Percentiles rank a stretch among this genome's conserved stretches.
These are phyloP conservation scores for Penicillium herquei DNA, from an alignment of 495 filamentous ascomycete genomes.

Conservation along the genomic window DNA sequence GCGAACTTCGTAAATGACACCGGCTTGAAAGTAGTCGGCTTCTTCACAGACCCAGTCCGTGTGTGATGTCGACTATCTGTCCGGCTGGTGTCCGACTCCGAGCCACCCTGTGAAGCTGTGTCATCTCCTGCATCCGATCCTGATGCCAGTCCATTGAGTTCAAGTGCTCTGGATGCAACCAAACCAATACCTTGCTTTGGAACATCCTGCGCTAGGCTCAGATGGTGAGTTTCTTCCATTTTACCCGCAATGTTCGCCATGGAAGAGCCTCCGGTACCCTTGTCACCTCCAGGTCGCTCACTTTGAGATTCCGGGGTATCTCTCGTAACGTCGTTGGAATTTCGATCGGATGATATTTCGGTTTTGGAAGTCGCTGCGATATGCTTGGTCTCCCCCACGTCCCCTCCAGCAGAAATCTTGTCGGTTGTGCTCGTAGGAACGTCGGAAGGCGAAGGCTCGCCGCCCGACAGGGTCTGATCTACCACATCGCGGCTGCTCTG, in stretches of 20 bases:
- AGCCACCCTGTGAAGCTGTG: constrained; percentile 45
- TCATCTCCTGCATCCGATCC: constrained; percentile 46
- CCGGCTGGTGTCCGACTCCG: constrained; percentile 50
- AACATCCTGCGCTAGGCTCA: constrained; percentile 32
- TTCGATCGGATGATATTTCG: constrained; percentile 27
- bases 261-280: constrained; percentile 27
- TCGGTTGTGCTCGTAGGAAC: constrained; percentile 64
- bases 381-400: constrained; percentile 49
- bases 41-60: constrained; percentile 74
- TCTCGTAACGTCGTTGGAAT: constrained; percentile 26
- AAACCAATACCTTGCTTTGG: constrained; percentile 34
- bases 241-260: constrained; percentile 29
- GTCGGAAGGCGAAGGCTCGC: constrained; percentile 69
- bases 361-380: constrained; percentile 33
- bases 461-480: constrained; percentile 73
- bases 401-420: constrained; percentile 54
- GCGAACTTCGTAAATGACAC: constrained; percentile 86
- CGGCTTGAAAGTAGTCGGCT: constrained; percentile 84
- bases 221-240: constrained; percentile 6
- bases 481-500: constrained; percentile 74
- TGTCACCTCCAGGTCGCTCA: constrained; percentile 29
- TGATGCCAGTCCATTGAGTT: constrained; percentile 43
- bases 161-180: constrained; percentile 42
- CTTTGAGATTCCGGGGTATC: constrained; percentile 10
- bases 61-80: constrained; percentile 58